Evolutionary conservation across 108 stramenopile species (phyloP), one percentile per base, ranked within the genome.

Genomic region (Epithemia pelagica): DNA sequence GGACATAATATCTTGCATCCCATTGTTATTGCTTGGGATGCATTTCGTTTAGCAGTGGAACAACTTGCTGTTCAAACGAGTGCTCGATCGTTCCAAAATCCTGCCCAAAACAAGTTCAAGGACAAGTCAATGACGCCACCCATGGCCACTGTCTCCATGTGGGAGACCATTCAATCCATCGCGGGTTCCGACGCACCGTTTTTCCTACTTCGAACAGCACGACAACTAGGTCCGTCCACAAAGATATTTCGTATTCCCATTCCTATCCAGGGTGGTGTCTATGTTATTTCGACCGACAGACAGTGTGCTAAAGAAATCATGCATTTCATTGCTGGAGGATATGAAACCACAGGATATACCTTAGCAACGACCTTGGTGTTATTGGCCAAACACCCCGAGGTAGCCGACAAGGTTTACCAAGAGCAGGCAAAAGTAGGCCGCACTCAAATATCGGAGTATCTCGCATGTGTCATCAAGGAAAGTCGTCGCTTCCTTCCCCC

Each of bases 11-110:
- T 99, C 32, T 82, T 99, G 33, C 97, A 98, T 76, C 99, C 99
- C 25, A 99, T 99, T n/a, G n/a, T n/a, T n/a, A n/a, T n/a, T 69
- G 99, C 97, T 20, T 99, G 97, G 97, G 99, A 99, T 74, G 91
- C 96, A 22, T 99, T 98, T 78, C 97, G 99, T 25, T 81, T 99
- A 46, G 97, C 99, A n/a, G 99, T 97, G 21, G 99, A 99, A 75
- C 97, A 99, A 81, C 96, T 94, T 75, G 99, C 99, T 52, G 92
- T 97, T 76, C 82, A 98, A 52, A 96, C 97, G 31, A 96, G 97
- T 19, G 86, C 96, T 19, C 87, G 93, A 73, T 97, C 99, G 21
- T 93, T 80, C 58, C 85, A 82, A 21, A 97, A 94, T 28, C 98
- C 99, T 7, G 64, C 68, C 27, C 73, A 76, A 51, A 99, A 99